These are phyloP conservation scores for Venturiaceae sp. DNA, from an alignment of 2,329 filamentous ascomycete genomes.

Conservation along the genomic window DNA sequence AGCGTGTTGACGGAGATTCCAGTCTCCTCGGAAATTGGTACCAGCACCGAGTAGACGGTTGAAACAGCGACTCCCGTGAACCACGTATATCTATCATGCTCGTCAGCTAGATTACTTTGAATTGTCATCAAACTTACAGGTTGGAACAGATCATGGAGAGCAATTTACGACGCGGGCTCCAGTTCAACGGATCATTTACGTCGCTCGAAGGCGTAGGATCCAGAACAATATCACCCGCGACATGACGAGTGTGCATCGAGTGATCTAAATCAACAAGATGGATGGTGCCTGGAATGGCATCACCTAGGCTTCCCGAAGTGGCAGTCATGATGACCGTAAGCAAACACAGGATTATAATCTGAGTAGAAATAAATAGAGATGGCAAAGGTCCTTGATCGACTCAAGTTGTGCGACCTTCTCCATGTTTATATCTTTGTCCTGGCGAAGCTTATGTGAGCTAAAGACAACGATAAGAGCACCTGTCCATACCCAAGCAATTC, in stretches of 20 bases:
- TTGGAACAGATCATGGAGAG: slow-evolving; percentile 11
- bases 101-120: slow-evolving; percentile 32
- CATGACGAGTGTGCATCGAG: slow-evolving; percentile 17
- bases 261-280: slow-evolving; percentile 33
- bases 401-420: no score
- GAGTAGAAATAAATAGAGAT: no score
- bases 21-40: slow-evolving; percentile 35
- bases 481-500: no score
- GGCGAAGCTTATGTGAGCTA: no score
- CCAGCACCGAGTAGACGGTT: slow-evolving; percentile 41
- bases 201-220: slow-evolving; percentile 30
- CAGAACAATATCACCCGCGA: slow-evolving; percentile 20
- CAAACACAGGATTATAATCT: no score
- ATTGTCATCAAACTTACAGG: slow-evolving; percentile 25
- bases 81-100: slow-evolving; percentile 39
- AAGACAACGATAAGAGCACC: no score
- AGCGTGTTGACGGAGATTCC: slow-evolving; percentile 34
- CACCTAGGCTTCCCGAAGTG: no score
- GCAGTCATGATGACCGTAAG: no score
- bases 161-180: slow-evolving; percentile 11
- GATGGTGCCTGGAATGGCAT: slow-evolving; percentile 29
- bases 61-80: slow-evolving; percentile 37
- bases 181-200: slow-evolving; percentile 37
- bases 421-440: no score
- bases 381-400: no score